Evolutionary conservation across 1,139 yeast genomes (phyloP).

Genomic region (Yamadazyma spencermartinsiae): DNA sequence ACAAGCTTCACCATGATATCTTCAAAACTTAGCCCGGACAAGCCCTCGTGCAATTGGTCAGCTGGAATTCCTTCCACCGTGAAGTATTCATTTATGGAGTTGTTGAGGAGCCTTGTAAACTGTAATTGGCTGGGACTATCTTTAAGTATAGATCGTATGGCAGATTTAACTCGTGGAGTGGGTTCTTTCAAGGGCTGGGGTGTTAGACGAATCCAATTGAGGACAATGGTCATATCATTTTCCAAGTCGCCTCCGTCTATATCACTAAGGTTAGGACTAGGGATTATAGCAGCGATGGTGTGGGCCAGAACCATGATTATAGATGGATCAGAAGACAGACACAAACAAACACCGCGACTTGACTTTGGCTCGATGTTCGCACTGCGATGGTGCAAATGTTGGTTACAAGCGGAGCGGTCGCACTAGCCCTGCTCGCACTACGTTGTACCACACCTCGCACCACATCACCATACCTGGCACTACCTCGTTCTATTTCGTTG

Average conservation of each 20-base stretch:
- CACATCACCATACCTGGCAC: too few relatives aligned
- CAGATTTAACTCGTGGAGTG: constrained; percentile 36
- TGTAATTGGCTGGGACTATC: constrained; percentile 35
- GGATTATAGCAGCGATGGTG: constrained; percentile 10
- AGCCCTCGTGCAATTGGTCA: not conserved
- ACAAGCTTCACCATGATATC: constrained; percentile 16
- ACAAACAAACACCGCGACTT: too few relatives aligned
- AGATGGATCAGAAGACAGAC: too few relatives aligned
- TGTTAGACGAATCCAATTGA: constrained; percentile 35
- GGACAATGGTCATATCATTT: constrained; percentile 40
- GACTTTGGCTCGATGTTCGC: too few relatives aligned
- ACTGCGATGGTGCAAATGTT: too few relatives aligned
- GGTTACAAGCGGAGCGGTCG: too few relatives aligned
- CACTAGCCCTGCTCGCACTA: too few relatives aligned
- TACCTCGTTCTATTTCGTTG: too few relatives aligned
- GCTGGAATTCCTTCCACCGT: constrained; percentile 5
- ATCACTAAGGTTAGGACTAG: constrained; percentile 15
- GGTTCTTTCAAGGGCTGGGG: constrained; percentile 26
- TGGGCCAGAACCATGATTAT: not conserved
- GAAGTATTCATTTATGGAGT: constrained; percentile 26
- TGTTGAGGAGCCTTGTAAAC: constrained; percentile 36
- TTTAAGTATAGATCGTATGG: constrained; percentile 40
- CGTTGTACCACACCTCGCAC: too few relatives aligned
- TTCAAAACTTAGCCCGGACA: constrained; percentile 9
- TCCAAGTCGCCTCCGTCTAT: constrained; percentile 31